These are phyloP conservation scores for Tubosaeta brunneosetosa DNA, from an alignment of 768 basidiomycete genomes.

Conservation along the genomic window DNA sequence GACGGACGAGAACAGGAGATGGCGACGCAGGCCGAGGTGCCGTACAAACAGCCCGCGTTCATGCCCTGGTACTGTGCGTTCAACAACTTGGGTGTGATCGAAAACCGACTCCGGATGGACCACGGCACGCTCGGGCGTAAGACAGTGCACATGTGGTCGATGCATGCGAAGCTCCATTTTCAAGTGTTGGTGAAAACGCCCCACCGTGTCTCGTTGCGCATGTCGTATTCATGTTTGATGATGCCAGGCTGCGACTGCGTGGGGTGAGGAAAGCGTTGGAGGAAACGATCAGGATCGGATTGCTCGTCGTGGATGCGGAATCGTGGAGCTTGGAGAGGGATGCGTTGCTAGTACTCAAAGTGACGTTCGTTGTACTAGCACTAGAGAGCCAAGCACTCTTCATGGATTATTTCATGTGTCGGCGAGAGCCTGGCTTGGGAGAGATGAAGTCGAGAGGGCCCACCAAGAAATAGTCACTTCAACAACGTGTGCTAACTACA, in stretches of 20 bases:
- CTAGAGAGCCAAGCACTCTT: too few species aligned
- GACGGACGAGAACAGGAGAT: background rate
- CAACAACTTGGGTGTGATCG: slow-evolving; percentile 13
- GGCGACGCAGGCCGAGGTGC: background rate
- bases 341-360: too few species aligned
- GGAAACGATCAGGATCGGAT: slow-evolving; percentile 14
- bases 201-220: too few species aligned
- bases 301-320: slow-evolving; percentile 6
- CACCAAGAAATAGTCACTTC: too few species aligned
- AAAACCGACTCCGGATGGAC: slow-evolving; percentile 5
- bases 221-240: background rate
- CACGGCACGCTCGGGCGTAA: slow-evolving; percentile 6
- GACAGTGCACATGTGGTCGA: slow-evolving; percentile 15
- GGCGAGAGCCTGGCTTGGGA: too few species aligned
- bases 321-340: background rate
- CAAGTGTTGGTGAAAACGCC: slow-evolving; percentile 8
- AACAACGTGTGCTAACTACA: too few species aligned
- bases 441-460: too few species aligned
- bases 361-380: too few species aligned
- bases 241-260: slow-evolving; percentile 16
- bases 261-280: slow-evolving; percentile 19
- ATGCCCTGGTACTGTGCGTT: slow-evolving; percentile 9
- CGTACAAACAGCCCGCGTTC: background rate
- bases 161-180: slow-evolving; percentile 13
- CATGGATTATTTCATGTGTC: too few species aligned